A percentile compares a stretch with the other conserved stretches of the same genome.
These are phyloP conservation scores for Warburgia ugandensis DNA, from an alignment of 164 flowering plant species.

Conservation along the genomic window DNA sequence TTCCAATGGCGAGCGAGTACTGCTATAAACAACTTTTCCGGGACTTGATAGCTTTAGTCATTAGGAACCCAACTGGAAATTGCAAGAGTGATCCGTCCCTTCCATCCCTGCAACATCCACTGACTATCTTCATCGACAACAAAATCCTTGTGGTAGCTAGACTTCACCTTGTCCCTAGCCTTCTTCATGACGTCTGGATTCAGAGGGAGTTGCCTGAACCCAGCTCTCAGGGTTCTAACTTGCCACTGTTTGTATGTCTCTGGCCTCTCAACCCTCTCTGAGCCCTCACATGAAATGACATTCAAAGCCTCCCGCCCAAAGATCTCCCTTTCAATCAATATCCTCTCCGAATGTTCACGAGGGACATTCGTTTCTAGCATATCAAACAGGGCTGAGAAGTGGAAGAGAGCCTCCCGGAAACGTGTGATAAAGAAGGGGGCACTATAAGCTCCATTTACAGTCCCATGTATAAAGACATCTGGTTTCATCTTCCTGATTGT, in stretches of 20 bases:
- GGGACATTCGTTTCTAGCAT: slow-evolving; percentile 69
- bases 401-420: slow-evolving; percentile 74
- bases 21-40: neutral
- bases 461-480: slow-evolving; percentile 52
- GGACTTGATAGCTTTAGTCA: neutral
- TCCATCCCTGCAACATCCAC: slow-evolving; percentile 88
- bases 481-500: slow-evolving; percentile 56
- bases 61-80: slow-evolving; percentile 44
- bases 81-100: slow-evolving; percentile 60
- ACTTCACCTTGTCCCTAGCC: slow-evolving; percentile 32
- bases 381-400: slow-evolving; percentile 70
- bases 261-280: slow-evolving; percentile 86
- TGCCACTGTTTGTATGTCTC: slow-evolving; percentile 90
- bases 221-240: slow-evolving; percentile 49
- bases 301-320: slow-evolving; percentile 62
- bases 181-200: slow-evolving; percentile 30
- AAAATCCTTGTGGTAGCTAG: slow-evolving; percentile 59
- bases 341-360: slow-evolving; percentile 53
- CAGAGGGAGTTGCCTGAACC: slow-evolving; percentile 57
- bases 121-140: slow-evolving; percentile 55
- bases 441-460: slow-evolving; percentile 59
- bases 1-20: neutral
- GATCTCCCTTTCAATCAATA: slow-evolving; percentile 54
- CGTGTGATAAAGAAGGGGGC: slow-evolving; percentile 83
- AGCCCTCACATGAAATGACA: slow-evolving; percentile 76